Base-by-base conservation (phyloP, 148 eudicot species). In the Amaranthus palmeri region DNA sequence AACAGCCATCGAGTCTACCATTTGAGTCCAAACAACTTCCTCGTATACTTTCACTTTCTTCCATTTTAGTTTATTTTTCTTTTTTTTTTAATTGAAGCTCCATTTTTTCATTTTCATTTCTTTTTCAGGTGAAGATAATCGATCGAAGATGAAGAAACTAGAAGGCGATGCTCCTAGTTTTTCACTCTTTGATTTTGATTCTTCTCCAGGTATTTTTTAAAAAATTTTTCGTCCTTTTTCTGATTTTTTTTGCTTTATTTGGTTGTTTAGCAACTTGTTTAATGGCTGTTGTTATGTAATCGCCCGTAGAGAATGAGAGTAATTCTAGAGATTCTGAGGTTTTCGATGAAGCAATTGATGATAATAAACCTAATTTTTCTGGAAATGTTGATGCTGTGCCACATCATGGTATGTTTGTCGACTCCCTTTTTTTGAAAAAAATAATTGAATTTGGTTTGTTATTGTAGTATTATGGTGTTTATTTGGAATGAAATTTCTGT, bases 181-280 rank as follows among this genome's bases (percentile, higher is more conserved):
- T 70, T 84, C 88, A 42, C 76, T 84, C 62, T 79, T 61, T 50
- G 87, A 84, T 72, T 84, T 81, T 40, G 88, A 86, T 80, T 88
- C 92, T 69, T 84, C 83, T 25, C 57, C 62, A 17, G 85, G 87
- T 84, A n/a, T n/a, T n/a, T n/a, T n/a, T n/a, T n/a, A n/a, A n/a
- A n/a, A n/a, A n/a, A n/a, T 46, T 8, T 5, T 51, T 8, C 17
- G 7, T 8, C 36, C 36, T n/a, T 13, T 43, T 52, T 62, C 43
- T 0, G 4, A 3, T 12, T 40, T 62, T 12, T 0, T 2, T 41
- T 25, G 36, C 36, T 42, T 18, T 53, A 61, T 64, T 18, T 73
- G 15, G 14, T 7, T 13, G 43, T 4, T 49, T 56, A 55, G 55
- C 9, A 51, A 12, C 6, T 2, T 3, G 4, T 65, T 11, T 10